Conservation (phyloP, 345 rosid genomes). For the Theobroma cacao region DNA sequence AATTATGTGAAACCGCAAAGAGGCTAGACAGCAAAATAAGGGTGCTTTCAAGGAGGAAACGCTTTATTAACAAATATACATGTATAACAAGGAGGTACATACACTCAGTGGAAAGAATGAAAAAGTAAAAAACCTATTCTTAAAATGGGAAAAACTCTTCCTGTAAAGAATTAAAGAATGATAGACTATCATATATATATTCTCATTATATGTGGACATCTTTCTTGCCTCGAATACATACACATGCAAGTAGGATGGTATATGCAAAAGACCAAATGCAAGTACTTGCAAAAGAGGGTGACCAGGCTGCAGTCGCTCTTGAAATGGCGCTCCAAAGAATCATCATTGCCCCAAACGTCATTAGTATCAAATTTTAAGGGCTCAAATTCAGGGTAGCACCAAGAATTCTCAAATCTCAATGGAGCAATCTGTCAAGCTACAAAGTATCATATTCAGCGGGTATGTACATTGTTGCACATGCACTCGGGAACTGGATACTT, state of each 20-base stretch:
- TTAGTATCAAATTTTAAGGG: neutral
- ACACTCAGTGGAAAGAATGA: neutral
- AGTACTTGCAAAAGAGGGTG: neutral
- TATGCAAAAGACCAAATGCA: neutral
- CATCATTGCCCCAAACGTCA: neutral
- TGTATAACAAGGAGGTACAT: neutral
- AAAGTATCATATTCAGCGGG: constrained; percentile 1
- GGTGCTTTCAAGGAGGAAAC: neutral
- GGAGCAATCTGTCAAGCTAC: neutral
- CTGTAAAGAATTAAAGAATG: constrained; percentile 29
- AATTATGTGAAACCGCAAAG: neutral
- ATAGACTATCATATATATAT: neutral
- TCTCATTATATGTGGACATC: neutral
- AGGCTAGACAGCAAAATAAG: neutral
- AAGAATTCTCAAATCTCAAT: neutral
- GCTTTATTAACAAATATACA: neutral
- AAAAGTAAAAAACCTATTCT: neutral
- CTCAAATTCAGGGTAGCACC: constrained; percentile 21
- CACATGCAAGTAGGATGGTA: neutral
- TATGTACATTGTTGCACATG: constrained; percentile 54
- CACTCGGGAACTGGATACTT: constrained; percentile 90
- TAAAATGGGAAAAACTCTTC: neutral
- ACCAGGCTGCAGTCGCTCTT: neutral
- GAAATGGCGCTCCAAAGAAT: neutral
- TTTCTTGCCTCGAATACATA: constrained; percentile 8